Percentiles rank a stretch among this genome's conserved stretches.
These are phyloP conservation scores for Fusarium denticulatum DNA, from an alignment of 2,329 filamentous ascomycete species.

Conservation along the genomic window DNA sequence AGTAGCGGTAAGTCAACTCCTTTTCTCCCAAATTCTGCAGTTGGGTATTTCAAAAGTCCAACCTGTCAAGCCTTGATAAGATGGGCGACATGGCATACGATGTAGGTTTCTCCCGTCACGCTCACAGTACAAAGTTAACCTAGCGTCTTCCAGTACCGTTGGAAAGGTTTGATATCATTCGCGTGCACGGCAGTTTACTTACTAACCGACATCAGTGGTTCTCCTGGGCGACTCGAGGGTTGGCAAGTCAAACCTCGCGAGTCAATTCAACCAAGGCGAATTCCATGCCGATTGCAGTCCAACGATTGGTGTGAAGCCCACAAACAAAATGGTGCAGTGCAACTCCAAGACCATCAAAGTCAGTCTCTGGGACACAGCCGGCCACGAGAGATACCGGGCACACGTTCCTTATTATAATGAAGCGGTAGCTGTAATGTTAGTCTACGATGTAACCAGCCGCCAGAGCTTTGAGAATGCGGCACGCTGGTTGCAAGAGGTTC, in stretches of 20 bases:
- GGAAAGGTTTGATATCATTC: constrained; percentile 1
- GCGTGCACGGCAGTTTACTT: no score
- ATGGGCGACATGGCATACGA: neutral
- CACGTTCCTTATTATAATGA: neutral
- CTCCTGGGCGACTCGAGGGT: neutral
- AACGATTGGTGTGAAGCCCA: neutral
- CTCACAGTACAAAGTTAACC: no score
- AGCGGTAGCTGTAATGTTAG: neutral
- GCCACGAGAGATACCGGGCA: neutral
- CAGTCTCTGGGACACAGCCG: constrained; percentile 4
- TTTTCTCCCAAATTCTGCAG: neutral
- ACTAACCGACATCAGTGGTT: neutral
- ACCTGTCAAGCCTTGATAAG: fast-evolving
- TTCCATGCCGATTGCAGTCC: no score
- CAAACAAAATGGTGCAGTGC: neutral
- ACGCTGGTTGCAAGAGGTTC: neutral
- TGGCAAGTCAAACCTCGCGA: constrained; percentile 6
- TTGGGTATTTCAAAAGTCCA: fast-evolving
- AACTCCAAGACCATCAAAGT: neutral
- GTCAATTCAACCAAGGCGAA: neutral
- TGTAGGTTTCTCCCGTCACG: neutral
- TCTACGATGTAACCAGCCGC: constrained; percentile 1
- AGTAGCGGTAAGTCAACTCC: neutral
- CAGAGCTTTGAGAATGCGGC: neutral
- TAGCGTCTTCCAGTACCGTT: neutral